These are phyloP conservation scores for Choiromyces venosus DNA, from an alignment of 495 filamentous ascomycete species.

Conservation along the genomic window DNA sequence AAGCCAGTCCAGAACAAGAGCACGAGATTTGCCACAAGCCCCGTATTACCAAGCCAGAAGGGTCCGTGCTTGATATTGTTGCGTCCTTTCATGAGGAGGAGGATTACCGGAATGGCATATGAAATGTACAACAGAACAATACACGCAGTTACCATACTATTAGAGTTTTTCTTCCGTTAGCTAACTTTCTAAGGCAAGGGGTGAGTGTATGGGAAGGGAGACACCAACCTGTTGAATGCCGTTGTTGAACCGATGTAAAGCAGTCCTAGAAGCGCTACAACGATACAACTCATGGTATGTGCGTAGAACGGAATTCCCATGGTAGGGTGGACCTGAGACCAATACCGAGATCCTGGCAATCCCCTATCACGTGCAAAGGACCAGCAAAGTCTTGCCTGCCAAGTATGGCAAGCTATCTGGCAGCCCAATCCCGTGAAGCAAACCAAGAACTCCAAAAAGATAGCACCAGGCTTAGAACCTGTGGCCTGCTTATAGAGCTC, in stretches of 20 bases:
- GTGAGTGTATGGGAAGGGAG: background rate
- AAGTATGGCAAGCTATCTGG: constrained; percentile 51
- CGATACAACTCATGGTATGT: constrained; percentile 49
- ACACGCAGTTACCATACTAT: constrained; percentile 50
- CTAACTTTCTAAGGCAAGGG: constrained; percentile 6
- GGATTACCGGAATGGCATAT: constrained; percentile 51
- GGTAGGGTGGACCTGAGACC: constrained; percentile 49
- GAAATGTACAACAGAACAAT: constrained; percentile 53
- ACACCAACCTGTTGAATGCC: constrained; percentile 53
- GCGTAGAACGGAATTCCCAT: constrained; percentile 54
- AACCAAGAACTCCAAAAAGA: constrained; percentile 53
- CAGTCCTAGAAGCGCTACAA: constrained; percentile 51
- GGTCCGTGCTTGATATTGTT: constrained; percentile 51
- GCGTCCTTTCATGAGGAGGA: constrained; percentile 51
- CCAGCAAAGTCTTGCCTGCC: constrained; percentile 57
- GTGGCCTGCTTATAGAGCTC: constrained; percentile 56
- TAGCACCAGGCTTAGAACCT: constrained; percentile 51
- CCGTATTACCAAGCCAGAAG: constrained; percentile 49
- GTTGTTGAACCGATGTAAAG: constrained; percentile 54
- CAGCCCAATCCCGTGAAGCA: constrained; percentile 55
- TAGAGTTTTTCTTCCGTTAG: constrained; percentile 6
- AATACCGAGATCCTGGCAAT: constrained; percentile 49
- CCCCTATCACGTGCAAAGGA: constrained; percentile 57
- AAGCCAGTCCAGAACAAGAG: constrained; percentile 52
- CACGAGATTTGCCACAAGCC: constrained; percentile 48